Base-by-base conservation (phyloP, 78 protist genomes). In the Emiliania huxleyi region DNA sequence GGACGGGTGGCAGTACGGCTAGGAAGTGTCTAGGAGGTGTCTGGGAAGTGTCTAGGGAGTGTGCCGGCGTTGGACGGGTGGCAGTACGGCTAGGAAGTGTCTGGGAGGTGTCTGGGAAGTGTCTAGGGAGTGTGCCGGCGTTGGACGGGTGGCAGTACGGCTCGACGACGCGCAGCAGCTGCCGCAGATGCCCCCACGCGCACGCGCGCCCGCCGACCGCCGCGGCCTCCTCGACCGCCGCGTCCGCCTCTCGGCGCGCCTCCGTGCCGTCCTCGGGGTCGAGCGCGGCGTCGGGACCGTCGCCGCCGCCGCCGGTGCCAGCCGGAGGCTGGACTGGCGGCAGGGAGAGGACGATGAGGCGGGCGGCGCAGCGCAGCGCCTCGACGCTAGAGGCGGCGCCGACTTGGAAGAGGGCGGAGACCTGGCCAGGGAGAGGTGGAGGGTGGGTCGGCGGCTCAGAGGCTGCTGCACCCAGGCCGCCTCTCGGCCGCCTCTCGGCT, bases 51-150 rank as follows among this genome's bases (percentile, higher is more conserved):
- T n/a, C n/a, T n/a, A n/a, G n/a, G n/a, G n/a, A 35, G 38, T 40
- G 79, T n/a, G n/a, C n/a, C n/a, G n/a, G n/a, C n/a, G 46, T 75
- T 75, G 85, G 85, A 75, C 25, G 85, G 85, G 85, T 75, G 85
- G 45, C 43, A 38, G 45, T 35, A 75, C n/a, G 85, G 43, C n/a
- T n/a, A n/a, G n/a, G n/a, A n/a, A n/a, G n/a, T n/a, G n/a, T n/a
- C n/a, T n/a, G n/a, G n/a, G n/a, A n/a, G n/a, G n/a, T n/a, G n/a
- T n/a, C n/a, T n/a, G n/a, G n/a, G n/a, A n/a, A n/a, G n/a, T n/a
- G n/a, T n/a, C n/a, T 4, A 11, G 23, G 69, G 69, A 5, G 33
- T 21, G 85, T 22, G 48, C 85, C 85, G 35, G 85, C 2, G 56
- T 81, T 81, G 89, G 89, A 81, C 35, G 89, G 89, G 89, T 81